A percentile compares a stretch with the other conserved stretches of the same genome.
These are phyloP conservation scores for Suillus luteus DNA, from an alignment of 768 basidiomycete species.

Conservation along the genomic window DNA sequence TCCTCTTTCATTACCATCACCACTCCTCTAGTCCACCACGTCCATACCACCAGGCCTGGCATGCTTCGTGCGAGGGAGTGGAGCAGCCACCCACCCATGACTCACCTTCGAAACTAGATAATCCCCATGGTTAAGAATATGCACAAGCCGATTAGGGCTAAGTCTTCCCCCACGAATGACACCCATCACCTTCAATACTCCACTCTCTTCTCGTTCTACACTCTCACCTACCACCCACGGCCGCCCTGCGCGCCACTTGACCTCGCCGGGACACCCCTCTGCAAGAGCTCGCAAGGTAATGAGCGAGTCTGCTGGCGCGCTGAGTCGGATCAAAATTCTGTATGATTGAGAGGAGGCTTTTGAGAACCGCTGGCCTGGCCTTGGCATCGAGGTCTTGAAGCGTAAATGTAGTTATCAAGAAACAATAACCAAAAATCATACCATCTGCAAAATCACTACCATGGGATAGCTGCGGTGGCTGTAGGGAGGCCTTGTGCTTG, in stretches of 20 bases:
- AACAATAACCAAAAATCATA: too few species aligned
- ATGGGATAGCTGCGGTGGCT: slow-evolving; percentile 74
- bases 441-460: too few species aligned
- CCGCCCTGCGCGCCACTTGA: slow-evolving; percentile 83
- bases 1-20: slow-evolving; percentile 73
- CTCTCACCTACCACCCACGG: slow-evolving; percentile 76
- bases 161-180: slow-evolving; percentile 76
- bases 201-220: slow-evolving; percentile 58
- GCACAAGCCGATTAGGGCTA: slow-evolving; percentile 82
- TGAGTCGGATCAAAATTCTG: slow-evolving; percentile 90
- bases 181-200: slow-evolving; percentile 76
- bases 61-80: slow-evolving; percentile 38
- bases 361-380: slow-evolving; percentile 66
- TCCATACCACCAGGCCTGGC: slow-evolving; percentile 57
- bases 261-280: slow-evolving; percentile 79
- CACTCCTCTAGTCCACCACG: slow-evolving; percentile 66
- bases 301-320: slow-evolving; percentile 60
- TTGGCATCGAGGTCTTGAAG: slow-evolving; percentile 60
- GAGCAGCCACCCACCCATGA: slow-evolving; percentile 40
- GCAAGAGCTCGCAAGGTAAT: slow-evolving; percentile 77
- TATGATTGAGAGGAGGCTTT: slow-evolving; percentile 91
- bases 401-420: too few species aligned
- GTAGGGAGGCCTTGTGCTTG: slow-evolving; percentile 92
- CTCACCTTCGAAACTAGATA: slow-evolving; percentile 80
- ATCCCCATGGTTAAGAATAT: slow-evolving; percentile 87